Conservation (phyloP, 2,329 filamentous ascomycete genomes). For the Talaromyces sp. region DNA sequence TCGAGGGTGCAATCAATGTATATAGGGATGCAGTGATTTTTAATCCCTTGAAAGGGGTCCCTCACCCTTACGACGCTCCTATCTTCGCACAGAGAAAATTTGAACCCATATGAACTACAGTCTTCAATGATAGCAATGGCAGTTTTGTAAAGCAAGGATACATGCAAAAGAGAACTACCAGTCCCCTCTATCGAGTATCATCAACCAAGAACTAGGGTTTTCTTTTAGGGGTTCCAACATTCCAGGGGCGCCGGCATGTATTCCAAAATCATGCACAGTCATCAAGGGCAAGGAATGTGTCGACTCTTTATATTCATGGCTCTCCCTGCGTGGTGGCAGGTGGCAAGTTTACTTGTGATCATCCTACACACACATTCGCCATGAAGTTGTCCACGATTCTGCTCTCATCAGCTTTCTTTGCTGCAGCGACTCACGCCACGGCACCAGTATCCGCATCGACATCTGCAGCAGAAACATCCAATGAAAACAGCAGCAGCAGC, state of each 20-base stretch:
- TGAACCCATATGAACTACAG: not conserved
- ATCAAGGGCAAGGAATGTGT: not conserved
- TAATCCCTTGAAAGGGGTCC: not conserved
- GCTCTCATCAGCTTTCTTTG: not conserved
- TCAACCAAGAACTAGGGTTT: not conserved
- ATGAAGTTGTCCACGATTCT: slow-evolving; percentile 1
- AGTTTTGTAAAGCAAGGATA: not conserved
- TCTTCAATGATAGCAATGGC: not conserved
- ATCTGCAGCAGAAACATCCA: not conserved
- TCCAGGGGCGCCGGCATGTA: not conserved
- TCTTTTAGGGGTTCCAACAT: not conserved
- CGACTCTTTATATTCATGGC: not conserved
- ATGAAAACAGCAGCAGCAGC: not conserved
- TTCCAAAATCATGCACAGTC: not conserved
- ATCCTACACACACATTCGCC: not conserved
- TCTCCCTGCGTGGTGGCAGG: not conserved
- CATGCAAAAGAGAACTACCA: no score
- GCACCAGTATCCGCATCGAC: not conserved
- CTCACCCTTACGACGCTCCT: not conserved
- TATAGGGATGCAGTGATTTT: not conserved
- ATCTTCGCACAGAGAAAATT: not conserved
- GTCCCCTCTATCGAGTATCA: not conserved
- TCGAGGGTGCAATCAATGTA: not conserved
- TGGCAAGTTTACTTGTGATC: not conserved
- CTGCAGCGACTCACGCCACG: not conserved